phyloP scores from a whole-genome alignment of 495 filamentous ascomycete species.

The Schizothecium vesticola region DNA sequence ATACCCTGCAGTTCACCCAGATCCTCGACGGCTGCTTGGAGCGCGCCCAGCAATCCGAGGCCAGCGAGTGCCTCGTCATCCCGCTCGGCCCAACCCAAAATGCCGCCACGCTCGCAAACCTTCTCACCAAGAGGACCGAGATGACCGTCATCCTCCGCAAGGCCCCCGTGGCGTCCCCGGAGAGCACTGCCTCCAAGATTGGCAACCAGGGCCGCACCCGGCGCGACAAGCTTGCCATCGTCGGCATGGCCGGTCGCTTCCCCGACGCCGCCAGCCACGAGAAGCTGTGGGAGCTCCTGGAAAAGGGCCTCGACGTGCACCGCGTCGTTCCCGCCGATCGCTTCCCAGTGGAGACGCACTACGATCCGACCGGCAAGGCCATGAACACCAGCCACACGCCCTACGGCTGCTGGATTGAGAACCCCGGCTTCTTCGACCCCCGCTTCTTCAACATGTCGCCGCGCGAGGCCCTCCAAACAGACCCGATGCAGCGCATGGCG shows the following conservation, averaged over 20 bases:
- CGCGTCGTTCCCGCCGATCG: slow-evolving; percentile 62
- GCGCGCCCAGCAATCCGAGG: slow-evolving; percentile 32
- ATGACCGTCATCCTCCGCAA: slow-evolving; percentile 37
- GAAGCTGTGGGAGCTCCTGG: slow-evolving; percentile 66
- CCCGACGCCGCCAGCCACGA: slow-evolving; percentile 62
- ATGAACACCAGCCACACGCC: slow-evolving; percentile 79
- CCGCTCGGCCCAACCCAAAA: slow-evolving; percentile 50
- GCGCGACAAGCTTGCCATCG: slow-evolving; percentile 58
- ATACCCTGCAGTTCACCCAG: slow-evolving; percentile 53
- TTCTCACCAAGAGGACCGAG: slow-evolving; percentile 35
- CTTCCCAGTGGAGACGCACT: slow-evolving; percentile 74
- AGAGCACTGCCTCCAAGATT: slow-evolving; percentile 28
- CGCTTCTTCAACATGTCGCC: slow-evolving; percentile 96
- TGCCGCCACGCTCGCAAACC: slow-evolving; percentile 37
- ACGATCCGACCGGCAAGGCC: slow-evolving; percentile 66
- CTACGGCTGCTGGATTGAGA: slow-evolving; percentile 84
- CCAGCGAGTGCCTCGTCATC: slow-evolving; percentile 44
- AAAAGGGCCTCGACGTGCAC: slow-evolving; percentile 59
- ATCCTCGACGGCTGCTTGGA: slow-evolving; percentile 51
- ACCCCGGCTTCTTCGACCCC: slow-evolving; percentile 80
- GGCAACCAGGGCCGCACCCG: slow-evolving; percentile 40
- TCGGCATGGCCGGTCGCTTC: slow-evolving; percentile 73
- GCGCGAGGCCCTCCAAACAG: slow-evolving; percentile 80
- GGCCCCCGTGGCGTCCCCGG: slow-evolving; percentile 28
- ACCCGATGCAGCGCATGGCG: slow-evolving; percentile 83